Evolutionary conservation across 2,329 filamentous ascomycete genomes (phyloP), one percentile per base, ranked within the genome.

Genomic region (Neurospora sp.): DNA sequence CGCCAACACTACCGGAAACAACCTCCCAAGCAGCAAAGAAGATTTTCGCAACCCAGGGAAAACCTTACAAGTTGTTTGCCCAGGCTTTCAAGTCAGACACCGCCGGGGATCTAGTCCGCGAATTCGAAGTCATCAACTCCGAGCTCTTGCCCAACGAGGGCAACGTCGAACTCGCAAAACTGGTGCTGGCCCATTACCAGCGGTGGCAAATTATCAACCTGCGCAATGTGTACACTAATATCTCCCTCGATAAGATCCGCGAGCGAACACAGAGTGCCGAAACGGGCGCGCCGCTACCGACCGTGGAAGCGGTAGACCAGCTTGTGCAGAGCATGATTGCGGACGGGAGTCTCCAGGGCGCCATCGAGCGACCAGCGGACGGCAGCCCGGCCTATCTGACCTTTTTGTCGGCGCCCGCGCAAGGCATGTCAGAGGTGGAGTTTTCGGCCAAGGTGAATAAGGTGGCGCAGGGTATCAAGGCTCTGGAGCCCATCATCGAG

Each of bases 181-280:
- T 93, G 77, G 89, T 95, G 11, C 78, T 91, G 46, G 82, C 86
- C 23, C 89, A 91, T 10, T 92, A 94, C 77, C 89, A 91, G 74
- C 89, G 89, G 75, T 93, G 91, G 82, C 89, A 91, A 71, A 87
- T 98, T 70, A 83, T 90, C 40, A 89, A 89, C 71, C 84, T 98
- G 36, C 89, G 90, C 66, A 86, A 87, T 68, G 89, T 92, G 3
- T 97, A 95, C 77, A 82, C 81, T 68, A 86, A 86, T 72, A 81
- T 90, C 40, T 84, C 85, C 17, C 81, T 90, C 39, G 75, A 83
- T 19, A 84, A 88, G 74, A 78, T 90, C 23, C 82, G 84, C 58
- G 74, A 78, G 33, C 78, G 80, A 58, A 89, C 88, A 0, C 81
- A 82, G 68, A 87, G 83, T 73, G 87, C 84, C 42, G 83, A 85